Conservation (phyloP, 1,284 basidiomycete genomes). For the Pisolithus thermaeus region DNA sequence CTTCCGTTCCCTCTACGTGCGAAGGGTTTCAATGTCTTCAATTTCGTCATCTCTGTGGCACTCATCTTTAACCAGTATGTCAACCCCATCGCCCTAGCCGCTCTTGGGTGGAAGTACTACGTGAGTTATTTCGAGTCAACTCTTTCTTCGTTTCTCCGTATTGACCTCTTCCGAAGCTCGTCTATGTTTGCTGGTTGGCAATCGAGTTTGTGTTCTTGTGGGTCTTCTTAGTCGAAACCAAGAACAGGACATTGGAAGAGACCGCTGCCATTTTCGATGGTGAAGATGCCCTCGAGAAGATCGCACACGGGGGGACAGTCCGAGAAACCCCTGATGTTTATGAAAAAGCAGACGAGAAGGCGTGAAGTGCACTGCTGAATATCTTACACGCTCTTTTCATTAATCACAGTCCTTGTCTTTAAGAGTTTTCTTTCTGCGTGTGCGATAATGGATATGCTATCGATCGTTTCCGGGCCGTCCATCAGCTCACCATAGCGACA, state of each 20-base stretch:
- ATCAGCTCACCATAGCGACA: too few species aligned
- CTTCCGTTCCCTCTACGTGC: conserved; percentile 67
- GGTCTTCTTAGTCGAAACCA: conserved; percentile 68
- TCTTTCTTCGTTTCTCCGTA: neutral
- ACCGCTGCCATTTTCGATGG: conserved; percentile 72
- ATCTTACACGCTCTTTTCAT: too few species aligned
- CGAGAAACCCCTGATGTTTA: conserved; percentile 21
- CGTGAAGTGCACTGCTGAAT: too few species aligned
- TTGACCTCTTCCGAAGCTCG: conserved; percentile 34
- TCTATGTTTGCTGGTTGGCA: conserved; percentile 63
- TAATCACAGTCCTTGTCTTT: too few species aligned
- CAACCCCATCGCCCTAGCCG: conserved; percentile 65
- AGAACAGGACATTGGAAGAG: conserved; percentile 67
- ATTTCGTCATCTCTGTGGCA: conserved; percentile 57
- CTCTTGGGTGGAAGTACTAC: conserved; percentile 63
- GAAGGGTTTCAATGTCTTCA: conserved; percentile 73
- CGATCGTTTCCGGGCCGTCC: too few species aligned
- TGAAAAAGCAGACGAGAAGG: neutral
- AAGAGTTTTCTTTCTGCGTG: too few species aligned
- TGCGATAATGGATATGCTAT: too few species aligned
- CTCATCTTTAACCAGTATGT: conserved; percentile 79
- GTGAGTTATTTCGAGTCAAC: conserved; percentile 23
- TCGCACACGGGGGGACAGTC: conserved; percentile 25
- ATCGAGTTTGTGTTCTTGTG: conserved; percentile 60
- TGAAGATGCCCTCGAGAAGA: conserved; percentile 41